Percentiles rank a stretch among this genome's conserved stretches.
Evolutionary conservation across 805 yeast species (phyloP).

Genomic region (Starmerella apicola): DNA sequence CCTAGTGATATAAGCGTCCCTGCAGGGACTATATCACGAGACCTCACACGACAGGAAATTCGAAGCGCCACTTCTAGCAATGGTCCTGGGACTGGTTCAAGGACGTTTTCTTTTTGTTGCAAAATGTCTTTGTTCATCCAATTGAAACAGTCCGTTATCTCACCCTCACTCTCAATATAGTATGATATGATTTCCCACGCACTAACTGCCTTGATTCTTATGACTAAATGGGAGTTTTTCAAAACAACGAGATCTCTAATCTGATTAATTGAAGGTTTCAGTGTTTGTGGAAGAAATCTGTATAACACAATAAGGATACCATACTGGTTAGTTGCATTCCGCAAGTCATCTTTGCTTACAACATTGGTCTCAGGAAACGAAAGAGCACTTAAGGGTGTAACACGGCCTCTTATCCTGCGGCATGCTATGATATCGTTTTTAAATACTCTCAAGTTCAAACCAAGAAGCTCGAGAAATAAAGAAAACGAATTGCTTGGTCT

Average conservation of each 20-base stretch:
- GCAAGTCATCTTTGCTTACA: constrained; percentile 13
- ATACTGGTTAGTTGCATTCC: constrained; percentile 19
- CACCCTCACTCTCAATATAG: neutral
- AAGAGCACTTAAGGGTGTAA: constrained; percentile 19
- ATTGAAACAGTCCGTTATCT: constrained; percentile 6
- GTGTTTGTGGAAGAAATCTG: constrained; percentile 4
- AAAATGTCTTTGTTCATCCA: constrained; percentile 18
- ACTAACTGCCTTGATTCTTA: constrained; percentile 18
- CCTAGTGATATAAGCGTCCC: constrained; percentile 3
- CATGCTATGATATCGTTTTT: neutral
- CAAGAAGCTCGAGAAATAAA: constrained; percentile 20
- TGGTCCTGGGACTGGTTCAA: constrained; percentile 2
- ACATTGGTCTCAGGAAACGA: constrained; percentile 14
- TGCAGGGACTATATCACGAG: constrained; percentile 5
- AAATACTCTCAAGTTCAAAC: constrained; percentile 12
- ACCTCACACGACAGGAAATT: neutral
- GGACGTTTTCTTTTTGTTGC: neutral
- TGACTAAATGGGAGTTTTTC: constrained; percentile 16
- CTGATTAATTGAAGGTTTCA: constrained; percentile 17
- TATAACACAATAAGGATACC: constrained; percentile 18
- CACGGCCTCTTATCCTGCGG: constrained; percentile 16
- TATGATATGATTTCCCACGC: constrained; percentile 19
- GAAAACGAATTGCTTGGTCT: constrained; percentile 10
- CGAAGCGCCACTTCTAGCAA: constrained; percentile 3
- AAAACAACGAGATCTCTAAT: constrained; percentile 18